Base-by-base conservation (phyloP, 2,329 filamentous ascomycete species). In the Aspergillus chevalieri region DNA sequence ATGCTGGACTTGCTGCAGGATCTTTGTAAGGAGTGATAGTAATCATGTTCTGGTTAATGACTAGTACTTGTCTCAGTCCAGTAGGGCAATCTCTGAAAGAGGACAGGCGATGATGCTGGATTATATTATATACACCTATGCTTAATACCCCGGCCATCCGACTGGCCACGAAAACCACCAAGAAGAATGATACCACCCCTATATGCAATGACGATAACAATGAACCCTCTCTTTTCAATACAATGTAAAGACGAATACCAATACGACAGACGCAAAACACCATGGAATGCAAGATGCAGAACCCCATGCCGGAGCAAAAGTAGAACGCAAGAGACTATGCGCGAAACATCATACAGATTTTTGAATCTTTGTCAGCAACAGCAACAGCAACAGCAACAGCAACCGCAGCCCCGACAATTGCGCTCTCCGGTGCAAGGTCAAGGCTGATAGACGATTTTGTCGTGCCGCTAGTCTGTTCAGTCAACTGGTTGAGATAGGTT, bases 1-100 rank as follows among this genome's bases (percentile, higher is more conserved):
- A 78, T 79, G 71, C 54, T 80, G 47, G 69, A 67, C 36, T 62
- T 79, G 39, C 61, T 81, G 44, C 72, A 79, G 60, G 77, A 80
- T 63, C 64, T 79, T 38, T 79, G 69, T 48, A 66, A 62, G 48
- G 67, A 72, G 45, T 68, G 48, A 64, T 26, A n/a, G 34, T 38
- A 38, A 5, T 4, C n/a, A 19, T 8, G 8, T 17, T 12, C 4
- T 12, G 10, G 10, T 30, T 30, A 12, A 30, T 30, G 26, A 12
- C 9, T 30, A 30, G 26, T 30, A 30, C 26, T 12, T 30, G 10
- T 26, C 24, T 30, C 10, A 30, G 26, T 30, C 26, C 10, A 30
- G 10, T 30, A 30, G 26, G 10, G 12, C 10, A 2, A 12, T 12
- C 26, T 9, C 5, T 30, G 21, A 30, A 28, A 30, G 26, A 12